Evolutionary conservation across 805 yeast species (phyloP), one percentile per base, ranked within the genome.

Genomic region (Monosporozyma siamensis): DNA sequence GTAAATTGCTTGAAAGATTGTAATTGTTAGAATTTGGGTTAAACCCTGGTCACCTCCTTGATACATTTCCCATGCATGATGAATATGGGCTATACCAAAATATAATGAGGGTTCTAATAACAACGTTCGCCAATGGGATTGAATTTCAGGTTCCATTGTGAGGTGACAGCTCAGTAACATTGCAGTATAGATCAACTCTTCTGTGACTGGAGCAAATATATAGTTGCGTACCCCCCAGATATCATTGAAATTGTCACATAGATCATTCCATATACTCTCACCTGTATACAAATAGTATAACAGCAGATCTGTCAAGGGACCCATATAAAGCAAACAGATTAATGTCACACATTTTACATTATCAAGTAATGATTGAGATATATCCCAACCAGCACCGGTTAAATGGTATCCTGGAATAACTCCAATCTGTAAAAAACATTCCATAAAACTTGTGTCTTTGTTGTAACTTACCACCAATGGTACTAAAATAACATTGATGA

Each of bases 61-160:
- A 18, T 46, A 48, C 34, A 48, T 32, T 39, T 59, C 64, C 40
- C 53, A 59, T 0, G 58, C 65, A 42, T 63, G 67, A 39, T 63
- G 67, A 7, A 52, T 39, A 42, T 63, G 67, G 0, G 67, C 66
- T 4, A 61, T 35, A 4, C 66, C 66, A 39, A 63, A 63, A 44
- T 54, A 59, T 11, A 59, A 32, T 0, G 63, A 61, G 3, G 57
- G 49, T 36, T 48, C 43, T 53, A 54, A 49, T 6, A 53, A 25
- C 24, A 56, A 43, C 17, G 44, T 36, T 4, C 35, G 43, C 14
- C 36, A 35, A 22, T 42, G 35, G 14, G 49, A 34, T 15, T 41
- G 20, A 6, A 40, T 43, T 3, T 20, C 30, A 3, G 47, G 41
- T 5, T 41, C 36, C 15, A 54, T 38, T 2, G 43, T n/a, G 18